Percentiles rank a stretch among this genome's conserved stretches.
phyloP scores from a whole-genome alignment of 345 rosid species.

The Mercurialis annua region DNA sequence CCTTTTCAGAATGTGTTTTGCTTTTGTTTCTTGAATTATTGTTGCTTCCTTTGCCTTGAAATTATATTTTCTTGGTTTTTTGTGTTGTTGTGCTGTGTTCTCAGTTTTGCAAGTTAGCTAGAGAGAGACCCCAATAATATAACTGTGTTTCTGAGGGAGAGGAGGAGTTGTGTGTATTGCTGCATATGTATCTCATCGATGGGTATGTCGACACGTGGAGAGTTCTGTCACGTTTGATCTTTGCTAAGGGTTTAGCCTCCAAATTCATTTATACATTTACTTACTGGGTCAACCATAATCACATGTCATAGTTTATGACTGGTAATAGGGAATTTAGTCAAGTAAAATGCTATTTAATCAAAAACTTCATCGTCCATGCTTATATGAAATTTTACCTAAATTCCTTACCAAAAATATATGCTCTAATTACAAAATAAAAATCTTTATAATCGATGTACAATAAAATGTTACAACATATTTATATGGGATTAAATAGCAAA shows the following conservation, averaged over 20 bases:
- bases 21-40: conserved; percentile 8
- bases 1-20: background rate
- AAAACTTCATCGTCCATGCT: too few species aligned
- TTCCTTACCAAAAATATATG: too few species aligned
- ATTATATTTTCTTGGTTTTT: background rate
- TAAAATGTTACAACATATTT: too few species aligned
- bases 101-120: conserved; percentile 13
- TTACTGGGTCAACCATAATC: background rate
- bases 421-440: too few species aligned
- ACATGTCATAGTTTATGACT: background rate
- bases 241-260: too few species aligned
- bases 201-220: conserved; percentile 33
- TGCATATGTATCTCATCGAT: conserved; percentile 42
- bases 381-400: too few species aligned
- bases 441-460: too few species aligned
- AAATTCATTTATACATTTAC: too few species aligned
- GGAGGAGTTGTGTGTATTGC: conserved; percentile 16
- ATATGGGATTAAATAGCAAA: too few species aligned
- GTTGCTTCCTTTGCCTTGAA: conserved; percentile 16
- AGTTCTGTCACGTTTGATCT: conserved; percentile 24
- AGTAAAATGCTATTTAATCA: too few species aligned
- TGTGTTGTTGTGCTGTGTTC: conserved; percentile 14
- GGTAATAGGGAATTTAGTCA: background rate
- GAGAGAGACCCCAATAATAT: conserved; percentile 35
- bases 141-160: conserved; percentile 20